phyloP scores from a whole-genome alignment of 306 rosid species.

The Gastrolobium bilobum region DNA sequence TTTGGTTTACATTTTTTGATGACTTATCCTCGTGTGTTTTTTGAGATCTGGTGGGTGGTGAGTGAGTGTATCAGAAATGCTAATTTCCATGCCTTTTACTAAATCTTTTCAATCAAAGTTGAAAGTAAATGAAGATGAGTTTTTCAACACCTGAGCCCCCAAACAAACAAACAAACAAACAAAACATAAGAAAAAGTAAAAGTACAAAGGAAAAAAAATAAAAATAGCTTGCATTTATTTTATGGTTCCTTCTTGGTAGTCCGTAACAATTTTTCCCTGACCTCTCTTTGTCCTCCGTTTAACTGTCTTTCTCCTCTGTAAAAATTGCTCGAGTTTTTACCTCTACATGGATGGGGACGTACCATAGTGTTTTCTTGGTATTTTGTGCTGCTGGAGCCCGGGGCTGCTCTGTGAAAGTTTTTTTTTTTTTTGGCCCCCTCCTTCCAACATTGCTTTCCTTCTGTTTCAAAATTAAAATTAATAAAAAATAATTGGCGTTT shows the following conservation, averaged over 20 bases:
- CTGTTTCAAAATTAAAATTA: background rate
- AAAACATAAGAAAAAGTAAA: constrained; percentile 30
- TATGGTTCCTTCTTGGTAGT: constrained; percentile 55
- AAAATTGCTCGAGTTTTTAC: constrained; percentile 54
- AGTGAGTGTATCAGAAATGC: constrained; percentile 30
- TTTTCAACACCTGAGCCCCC: constrained; percentile 30
- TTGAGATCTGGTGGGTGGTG: constrained; percentile 60
- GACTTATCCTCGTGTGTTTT: constrained; percentile 39
- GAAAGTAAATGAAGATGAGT: constrained; percentile 40
- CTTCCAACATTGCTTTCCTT: constrained; percentile 38
- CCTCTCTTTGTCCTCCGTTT: constrained; percentile 49
- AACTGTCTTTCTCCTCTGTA: constrained; percentile 47
- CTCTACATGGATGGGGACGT: constrained; percentile 53
- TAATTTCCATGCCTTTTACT: constrained; percentile 51
- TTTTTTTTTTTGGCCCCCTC: background rate
- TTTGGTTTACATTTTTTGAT: constrained; percentile 37
- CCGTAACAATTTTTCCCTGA: constrained; percentile 57
- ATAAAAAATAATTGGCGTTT: background rate
- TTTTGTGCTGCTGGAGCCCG: constrained; percentile 53
- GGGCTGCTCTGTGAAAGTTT: constrained; percentile 43
- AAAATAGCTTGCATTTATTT: constrained; percentile 54
- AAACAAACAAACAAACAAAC: constrained; percentile 40
- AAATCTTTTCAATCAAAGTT: constrained; percentile 44
- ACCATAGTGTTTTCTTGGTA: constrained; percentile 54
- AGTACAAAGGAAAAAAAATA: constrained; percentile 46